Conservation (phyloP, 2,329 filamentous ascomycete genomes). For the Boeremia lycopersici region DNA sequence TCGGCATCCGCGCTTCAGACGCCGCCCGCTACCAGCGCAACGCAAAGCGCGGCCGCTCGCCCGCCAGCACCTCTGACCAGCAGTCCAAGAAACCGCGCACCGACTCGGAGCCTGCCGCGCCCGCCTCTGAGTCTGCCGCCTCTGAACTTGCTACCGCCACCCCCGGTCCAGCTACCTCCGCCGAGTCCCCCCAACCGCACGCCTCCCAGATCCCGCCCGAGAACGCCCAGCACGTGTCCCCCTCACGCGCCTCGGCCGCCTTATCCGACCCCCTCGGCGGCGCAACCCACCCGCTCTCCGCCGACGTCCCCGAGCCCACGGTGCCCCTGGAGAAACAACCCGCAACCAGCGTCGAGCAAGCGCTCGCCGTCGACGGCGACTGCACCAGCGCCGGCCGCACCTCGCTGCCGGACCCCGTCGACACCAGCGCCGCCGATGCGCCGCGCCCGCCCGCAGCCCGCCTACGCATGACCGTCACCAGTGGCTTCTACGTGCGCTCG, state of each 20-base stretch:
- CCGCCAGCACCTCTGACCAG: constrained; percentile 20
- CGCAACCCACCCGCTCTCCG: neutral
- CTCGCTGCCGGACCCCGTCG: neutral
- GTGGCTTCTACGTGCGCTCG: constrained; percentile 94
- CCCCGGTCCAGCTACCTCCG: constrained; percentile 28
- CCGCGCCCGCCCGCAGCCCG: constrained; percentile 69
- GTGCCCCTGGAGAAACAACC: constrained; percentile 14
- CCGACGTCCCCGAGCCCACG: constrained; percentile 9
- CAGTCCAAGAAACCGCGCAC: constrained; percentile 34
- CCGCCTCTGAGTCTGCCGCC: constrained; percentile 18
- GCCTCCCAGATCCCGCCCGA: neutral
- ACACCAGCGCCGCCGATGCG: neutral
- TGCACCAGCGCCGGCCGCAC: neutral
- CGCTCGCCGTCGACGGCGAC: neutral
- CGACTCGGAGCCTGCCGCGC: constrained; percentile 41
- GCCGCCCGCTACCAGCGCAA: constrained; percentile 37
- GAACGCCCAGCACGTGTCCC: neutral
- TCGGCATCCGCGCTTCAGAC: constrained; percentile 48
- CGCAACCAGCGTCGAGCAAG: constrained; percentile 4
- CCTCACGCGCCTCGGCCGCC: neutral
- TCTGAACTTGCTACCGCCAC: too few relatives aligned
- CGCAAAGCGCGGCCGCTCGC: constrained; percentile 30
- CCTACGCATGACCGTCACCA: constrained; percentile 89
- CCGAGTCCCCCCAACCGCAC: neutral
- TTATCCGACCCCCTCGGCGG: neutral